Evolutionary conservation across 306 rosid genomes (phyloP), one percentile per base, ranked within the genome.

Genomic region (Dryas drummondii): DNA sequence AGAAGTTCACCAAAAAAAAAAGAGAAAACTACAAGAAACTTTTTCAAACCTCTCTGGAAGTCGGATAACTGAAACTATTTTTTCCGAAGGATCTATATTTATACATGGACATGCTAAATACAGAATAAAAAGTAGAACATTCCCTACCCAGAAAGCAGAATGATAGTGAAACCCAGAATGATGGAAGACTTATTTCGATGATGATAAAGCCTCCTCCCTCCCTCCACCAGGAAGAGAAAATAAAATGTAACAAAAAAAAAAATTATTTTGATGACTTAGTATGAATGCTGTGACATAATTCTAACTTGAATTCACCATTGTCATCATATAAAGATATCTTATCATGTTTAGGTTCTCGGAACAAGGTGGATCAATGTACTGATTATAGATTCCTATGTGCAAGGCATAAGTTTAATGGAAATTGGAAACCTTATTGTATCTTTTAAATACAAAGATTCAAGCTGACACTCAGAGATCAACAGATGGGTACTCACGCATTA

Each of bases 281-380:
- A 41, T 11, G 62, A n/a, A 40, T 53, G 63, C 74, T 52, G 37
- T 32, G 22, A 44, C 9, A 55, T 22, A 48, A 52, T 48, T 69
- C 17, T 9, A 37, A n/a, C 7, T 41, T 26, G 13, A n/a, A 47
- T 15, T 55, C 48, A 16, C 7, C 52, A 8, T 47, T 68, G 52
- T 55, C 10, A 9, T n/a, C 61, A 5, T 11, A 32, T 17, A 27
- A 26, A 52, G 45, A 51, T 32, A 19, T 49, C 56, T 26, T 9
- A 57, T 47, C 6, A 45, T 5, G 27, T 69, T 37, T 27, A 15
- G 19, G 61, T 58, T 72, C 57, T 32, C 45, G 10, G 52, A 15
- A 73, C 70, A 74, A 49, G 27, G 61, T 37, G 41, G 76, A 74
- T 3, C 41, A 47, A 48, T 9, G 57, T 72, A 66, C 44, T 49